Conservation (phyloP, 768 basidiomycete species). For the Boletellus ananiceps region DNA sequence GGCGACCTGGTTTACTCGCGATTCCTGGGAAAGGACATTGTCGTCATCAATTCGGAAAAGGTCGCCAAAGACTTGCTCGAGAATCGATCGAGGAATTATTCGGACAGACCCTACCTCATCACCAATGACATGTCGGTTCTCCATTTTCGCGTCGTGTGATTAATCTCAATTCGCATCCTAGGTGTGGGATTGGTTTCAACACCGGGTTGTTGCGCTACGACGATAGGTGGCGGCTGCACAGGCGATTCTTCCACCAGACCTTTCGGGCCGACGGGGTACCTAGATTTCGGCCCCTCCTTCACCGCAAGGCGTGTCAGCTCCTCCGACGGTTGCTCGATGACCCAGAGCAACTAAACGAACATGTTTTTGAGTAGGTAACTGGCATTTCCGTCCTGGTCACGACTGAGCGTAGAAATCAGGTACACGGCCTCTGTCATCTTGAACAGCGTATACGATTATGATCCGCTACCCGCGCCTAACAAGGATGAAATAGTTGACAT, state of each 20-base stretch:
- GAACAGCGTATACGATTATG: conserved; percentile 14
- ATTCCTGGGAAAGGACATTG: conserved; percentile 7
- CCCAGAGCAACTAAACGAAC: conserved; percentile 30
- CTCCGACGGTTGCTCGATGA: conserved; percentile 30
- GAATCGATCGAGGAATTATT: conserved; percentile 36
- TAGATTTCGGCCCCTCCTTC: conserved; percentile 25
- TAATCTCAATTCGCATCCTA: neutral
- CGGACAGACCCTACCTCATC: conserved; percentile 15
- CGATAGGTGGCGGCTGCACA: conserved; percentile 22
- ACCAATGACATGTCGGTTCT: conserved; percentile 3
- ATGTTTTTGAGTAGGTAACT: conserved; percentile 32
- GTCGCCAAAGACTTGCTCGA: conserved; percentile 27
- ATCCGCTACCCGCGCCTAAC: conserved; percentile 2
- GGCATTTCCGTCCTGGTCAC: neutral
- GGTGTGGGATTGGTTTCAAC: conserved; percentile 17
- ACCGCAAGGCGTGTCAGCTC: conserved; percentile 27
- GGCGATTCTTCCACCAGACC: conserved; percentile 18
- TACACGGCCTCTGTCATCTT: conserved; percentile 14
- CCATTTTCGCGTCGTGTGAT: too few species aligned
- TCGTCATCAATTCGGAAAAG: conserved; percentile 34
- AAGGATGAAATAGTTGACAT: conserved; percentile 5
- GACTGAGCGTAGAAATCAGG: neutral
- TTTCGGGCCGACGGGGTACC: conserved; percentile 7
- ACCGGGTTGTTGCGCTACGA: conserved; percentile 18
- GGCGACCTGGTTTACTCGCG: conserved; percentile 6